A percentile compares a stretch with the other conserved stretches of the same genome.
phyloP scores from a whole-genome alignment of 2,329 filamentous ascomycete species.

The Stachybotrys chartarum region DNA sequence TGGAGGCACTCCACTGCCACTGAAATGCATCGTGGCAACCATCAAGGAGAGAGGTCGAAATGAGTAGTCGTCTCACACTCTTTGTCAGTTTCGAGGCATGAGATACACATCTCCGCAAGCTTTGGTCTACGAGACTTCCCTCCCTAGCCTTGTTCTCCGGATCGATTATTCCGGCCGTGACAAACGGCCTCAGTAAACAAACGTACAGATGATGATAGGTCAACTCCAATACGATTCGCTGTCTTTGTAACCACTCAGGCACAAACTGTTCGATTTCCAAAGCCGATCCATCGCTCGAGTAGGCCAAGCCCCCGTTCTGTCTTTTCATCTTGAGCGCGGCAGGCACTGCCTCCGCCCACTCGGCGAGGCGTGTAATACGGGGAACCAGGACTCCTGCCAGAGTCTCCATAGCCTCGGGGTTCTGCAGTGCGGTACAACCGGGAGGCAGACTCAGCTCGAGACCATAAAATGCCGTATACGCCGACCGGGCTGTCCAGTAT shows the following conservation, averaged over 20 bases:
- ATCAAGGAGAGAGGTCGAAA: background rate
- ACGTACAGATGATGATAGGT: constrained; percentile 8
- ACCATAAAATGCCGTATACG: background rate
- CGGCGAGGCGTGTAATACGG: background rate
- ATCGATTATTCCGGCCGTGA: no score
- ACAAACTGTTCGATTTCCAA: constrained; percentile 1
- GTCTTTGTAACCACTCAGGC: constrained; percentile 1
- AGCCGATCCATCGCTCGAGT: background rate
- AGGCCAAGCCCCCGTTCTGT: background rate
- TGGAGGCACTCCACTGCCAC: background rate
- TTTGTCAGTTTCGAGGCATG: background rate
- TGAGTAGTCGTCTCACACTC: background rate
- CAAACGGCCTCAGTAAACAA: no score
- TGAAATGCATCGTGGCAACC: background rate
- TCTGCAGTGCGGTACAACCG: background rate
- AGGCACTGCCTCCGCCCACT: background rate
- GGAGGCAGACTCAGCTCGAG: background rate
- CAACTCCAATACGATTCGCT: constrained; percentile 18
- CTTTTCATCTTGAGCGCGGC: background rate
- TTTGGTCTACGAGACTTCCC: no score
- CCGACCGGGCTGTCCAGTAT: background rate
- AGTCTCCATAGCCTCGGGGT: background rate
- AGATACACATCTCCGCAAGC: background rate
- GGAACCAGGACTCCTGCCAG: background rate
- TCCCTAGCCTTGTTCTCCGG: no score